phyloP scores from a whole-genome alignment of 2,329 filamentous ascomycete species.

The Cytospora mali region DNA sequence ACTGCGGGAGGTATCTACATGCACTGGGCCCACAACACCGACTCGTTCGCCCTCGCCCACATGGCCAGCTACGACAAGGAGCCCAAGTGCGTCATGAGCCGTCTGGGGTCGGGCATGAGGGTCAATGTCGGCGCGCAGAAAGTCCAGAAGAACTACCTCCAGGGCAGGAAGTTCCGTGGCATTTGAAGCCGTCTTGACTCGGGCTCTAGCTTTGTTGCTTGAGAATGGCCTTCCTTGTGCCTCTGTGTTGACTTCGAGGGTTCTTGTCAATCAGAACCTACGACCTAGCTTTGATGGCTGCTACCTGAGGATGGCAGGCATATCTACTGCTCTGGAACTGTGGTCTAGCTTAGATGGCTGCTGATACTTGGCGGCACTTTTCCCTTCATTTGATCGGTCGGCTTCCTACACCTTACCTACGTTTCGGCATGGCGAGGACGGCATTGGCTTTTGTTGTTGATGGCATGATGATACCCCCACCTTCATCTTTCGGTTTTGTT shows the following conservation, averaged over 20 bases:
- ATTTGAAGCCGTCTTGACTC: background rate
- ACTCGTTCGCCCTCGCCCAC: slow-evolving; percentile 82
- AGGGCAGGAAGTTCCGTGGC: background rate
- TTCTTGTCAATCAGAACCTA: background rate
- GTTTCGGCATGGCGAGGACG: background rate
- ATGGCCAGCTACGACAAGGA: slow-evolving; percentile 79
- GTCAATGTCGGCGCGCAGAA: slow-evolving; percentile 60
- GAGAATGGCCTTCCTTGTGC: background rate
- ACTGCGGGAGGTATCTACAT: slow-evolving; percentile 74
- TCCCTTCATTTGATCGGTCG: background rate
- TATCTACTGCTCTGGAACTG: background rate
- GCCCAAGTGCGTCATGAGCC: slow-evolving; percentile 86
- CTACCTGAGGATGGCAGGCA: background rate
- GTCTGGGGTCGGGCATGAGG: slow-evolving; percentile 57
- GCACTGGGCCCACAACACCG: slow-evolving; percentile 96
- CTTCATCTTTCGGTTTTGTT: background rate
- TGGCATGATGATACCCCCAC: slow-evolving; percentile 11
- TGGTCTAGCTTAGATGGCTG: slow-evolving; percentile 15
- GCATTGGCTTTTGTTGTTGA: background rate
- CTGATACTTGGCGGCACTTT: background rate
- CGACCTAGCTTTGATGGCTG: slow-evolving; percentile 8
- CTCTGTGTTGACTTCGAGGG: background rate
- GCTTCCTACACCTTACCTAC: background rate
- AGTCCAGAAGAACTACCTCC: slow-evolving; percentile 34
- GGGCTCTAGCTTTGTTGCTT: background rate